Evolutionary conservation across 169 alveolate genomes (phyloP).

Genomic region (Miamiensis avidus): DNA sequence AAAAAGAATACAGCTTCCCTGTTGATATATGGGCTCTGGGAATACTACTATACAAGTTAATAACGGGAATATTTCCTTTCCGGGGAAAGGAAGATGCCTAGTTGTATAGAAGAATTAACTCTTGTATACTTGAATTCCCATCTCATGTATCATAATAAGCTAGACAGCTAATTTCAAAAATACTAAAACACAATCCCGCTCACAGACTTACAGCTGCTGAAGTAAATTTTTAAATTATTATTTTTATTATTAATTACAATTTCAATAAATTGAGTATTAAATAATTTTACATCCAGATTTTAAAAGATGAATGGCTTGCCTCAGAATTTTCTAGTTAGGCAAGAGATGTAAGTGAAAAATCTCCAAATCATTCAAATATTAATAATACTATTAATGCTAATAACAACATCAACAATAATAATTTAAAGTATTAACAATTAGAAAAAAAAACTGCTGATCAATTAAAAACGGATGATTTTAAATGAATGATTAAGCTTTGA

Average conservation of each 20-base stretch:
- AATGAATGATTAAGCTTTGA: too few relatives aligned
- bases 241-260: not conserved
- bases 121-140: conserved; percentile 46
- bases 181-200: conserved; percentile 4
- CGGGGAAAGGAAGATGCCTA: conserved; percentile 60
- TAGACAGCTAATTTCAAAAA: not conserved
- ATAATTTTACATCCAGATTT: not conserved
- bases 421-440: too few relatives aligned
- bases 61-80: conserved; percentile 72
- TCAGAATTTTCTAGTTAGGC: too few relatives aligned
- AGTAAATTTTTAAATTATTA: not conserved
- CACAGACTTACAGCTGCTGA: conserved; percentile 5
- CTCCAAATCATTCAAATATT: too few relatives aligned
- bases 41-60: conserved; percentile 63
- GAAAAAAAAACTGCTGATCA: too few relatives aligned
- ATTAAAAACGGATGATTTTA: too few relatives aligned
- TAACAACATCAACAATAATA: too few relatives aligned
- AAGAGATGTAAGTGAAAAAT: too few relatives aligned
- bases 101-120: conserved; percentile 53
- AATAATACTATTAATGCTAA: too few relatives aligned
- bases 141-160: conserved; percentile 5
- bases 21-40: conserved; percentile 87
- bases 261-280: not conserved
- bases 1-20: conserved; percentile 70
- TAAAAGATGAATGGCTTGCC: conserved; percentile 26